Conservation (phyloP, 768 basidiomycete species). For the Tephrocybe sp. region DNA sequence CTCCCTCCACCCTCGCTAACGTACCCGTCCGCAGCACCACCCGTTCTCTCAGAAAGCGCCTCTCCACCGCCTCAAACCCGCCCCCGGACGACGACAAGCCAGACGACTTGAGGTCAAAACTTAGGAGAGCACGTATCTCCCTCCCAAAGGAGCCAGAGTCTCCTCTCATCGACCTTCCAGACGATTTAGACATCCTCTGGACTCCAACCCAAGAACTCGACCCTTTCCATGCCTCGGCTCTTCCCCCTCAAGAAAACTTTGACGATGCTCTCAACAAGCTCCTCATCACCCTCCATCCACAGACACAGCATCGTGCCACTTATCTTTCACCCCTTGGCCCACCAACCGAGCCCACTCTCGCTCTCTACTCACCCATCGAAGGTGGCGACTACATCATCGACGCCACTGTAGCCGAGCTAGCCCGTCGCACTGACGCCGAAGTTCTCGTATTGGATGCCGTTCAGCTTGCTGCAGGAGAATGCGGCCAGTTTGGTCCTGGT, state of each 20-base stretch:
- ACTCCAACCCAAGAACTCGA: constrained; percentile 42
- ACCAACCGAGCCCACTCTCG: constrained; percentile 76
- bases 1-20: constrained; percentile 9
- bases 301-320: constrained; percentile 72
- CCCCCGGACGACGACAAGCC: constrained; percentile 15
- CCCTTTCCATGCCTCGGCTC: constrained; percentile 26
- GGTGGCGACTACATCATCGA: constrained; percentile 84
- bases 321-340: constrained; percentile 53
- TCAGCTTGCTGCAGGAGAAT: constrained; percentile 85
- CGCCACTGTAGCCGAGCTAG: constrained; percentile 75
- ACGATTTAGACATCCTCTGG: constrained; percentile 66
- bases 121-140: constrained; percentile 32
- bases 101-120: constrained; percentile 48
- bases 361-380: constrained; percentile 79
- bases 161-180: constrained; percentile 46
- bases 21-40: constrained; percentile 5
- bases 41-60: constrained; percentile 4
- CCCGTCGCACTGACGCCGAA: constrained; percentile 70
- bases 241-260: constrained; percentile 75
- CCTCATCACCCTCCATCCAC: constrained; percentile 74
- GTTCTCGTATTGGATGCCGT: constrained; percentile 82
- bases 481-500: constrained; percentile 84
- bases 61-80: constrained; percentile 9
- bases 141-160: constrained; percentile 35
- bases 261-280: constrained; percentile 75